Evolutionary conservation across 176 grass and related monocot species (phyloP).

Genomic region (Musa itinerans): DNA sequence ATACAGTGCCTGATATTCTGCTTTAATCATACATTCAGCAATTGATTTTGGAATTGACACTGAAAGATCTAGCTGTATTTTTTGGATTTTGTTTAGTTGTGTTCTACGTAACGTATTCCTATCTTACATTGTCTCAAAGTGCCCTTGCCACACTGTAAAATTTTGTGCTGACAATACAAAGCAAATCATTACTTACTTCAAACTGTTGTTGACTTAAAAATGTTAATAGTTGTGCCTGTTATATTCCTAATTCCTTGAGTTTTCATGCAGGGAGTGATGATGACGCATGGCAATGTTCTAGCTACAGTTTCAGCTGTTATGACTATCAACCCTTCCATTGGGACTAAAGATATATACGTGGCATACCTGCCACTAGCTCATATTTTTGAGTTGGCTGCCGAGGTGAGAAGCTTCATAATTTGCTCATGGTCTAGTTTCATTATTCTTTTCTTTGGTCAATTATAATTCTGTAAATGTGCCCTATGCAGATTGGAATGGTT

Average conservation of each 20-base stretch:
- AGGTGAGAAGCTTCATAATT: conserved; percentile 29
- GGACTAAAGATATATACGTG: conserved; percentile 81
- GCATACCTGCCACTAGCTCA: conserved; percentile 91
- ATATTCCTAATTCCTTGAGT: not conserved
- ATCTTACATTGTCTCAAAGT: not conserved
- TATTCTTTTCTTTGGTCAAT: not conserved
- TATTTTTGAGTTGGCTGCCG: conserved; percentile 90
- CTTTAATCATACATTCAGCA: too few relatives aligned
- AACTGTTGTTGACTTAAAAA: too few relatives aligned
- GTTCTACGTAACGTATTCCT: not conserved
- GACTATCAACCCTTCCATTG: conserved; percentile 64
- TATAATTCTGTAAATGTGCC: conserved; percentile 10
- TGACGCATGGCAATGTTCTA: conserved; percentile 84
- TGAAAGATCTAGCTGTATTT: not conserved
- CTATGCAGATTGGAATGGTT: conserved; percentile 52
- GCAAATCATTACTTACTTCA: too few relatives aligned
- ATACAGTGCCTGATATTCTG: too few relatives aligned
- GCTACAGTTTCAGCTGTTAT: conserved; percentile 74
- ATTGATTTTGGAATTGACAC: too few relatives aligned
- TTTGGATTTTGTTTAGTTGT: not conserved
- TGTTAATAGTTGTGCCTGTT: too few relatives aligned
- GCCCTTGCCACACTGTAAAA: not conserved
- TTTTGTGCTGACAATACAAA: too few relatives aligned
- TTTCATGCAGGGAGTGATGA: conserved; percentile 69
- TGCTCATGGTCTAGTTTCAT: not conserved